Base-by-base conservation (phyloP, 164 flowering plant genomes). In the Vitis labrusca region DNA sequence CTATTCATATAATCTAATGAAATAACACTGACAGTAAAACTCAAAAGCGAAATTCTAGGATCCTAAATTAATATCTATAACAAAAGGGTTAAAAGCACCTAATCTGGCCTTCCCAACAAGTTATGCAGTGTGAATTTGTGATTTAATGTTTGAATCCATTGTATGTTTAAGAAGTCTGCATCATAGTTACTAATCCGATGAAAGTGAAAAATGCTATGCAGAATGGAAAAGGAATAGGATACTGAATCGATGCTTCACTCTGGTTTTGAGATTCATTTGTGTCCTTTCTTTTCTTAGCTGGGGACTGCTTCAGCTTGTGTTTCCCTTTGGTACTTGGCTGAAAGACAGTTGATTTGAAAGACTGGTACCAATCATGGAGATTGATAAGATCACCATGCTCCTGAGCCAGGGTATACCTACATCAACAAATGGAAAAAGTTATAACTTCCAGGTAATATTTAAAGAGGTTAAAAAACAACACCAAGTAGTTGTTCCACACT, bases 341-440 rank as follows among this genome's bases (percentile, higher is more conserved):
- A 61, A 56, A 58, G 64, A 88, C 55, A 13, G 72, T 77, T 62
- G 86, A 68, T 73, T 87, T 89, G 79, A 90, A 95, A 64, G 97
- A 89, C 57, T 90, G 89, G 76, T 84, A 93, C 99, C 97, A 93
- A 77, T 95, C 97, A 65, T 91, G 94, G 56, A 95, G 87, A 74
- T 95, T 95, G 73, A 95, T 95, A 68, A 90, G 85, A 82, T 93
- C 98, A 10, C 98, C 98, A 74, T 93, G 97, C 79, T 95, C 98
- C 82, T 91, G 98, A 32, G 92, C 84, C 61, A 93, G 75, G 5
- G 73, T 78, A 71, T 90, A 92, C 92, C 93, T 90, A 50, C 30
- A 61, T 68, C 12, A 64, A 56, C 16, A 73, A 32, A 72, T 63
- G 15, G 56, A 68, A 6, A 3, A 37, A 6, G 44, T 37, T 37